Conservation (phyloP, 73 alveolate species). For the Uronychia setigera region DNA sequence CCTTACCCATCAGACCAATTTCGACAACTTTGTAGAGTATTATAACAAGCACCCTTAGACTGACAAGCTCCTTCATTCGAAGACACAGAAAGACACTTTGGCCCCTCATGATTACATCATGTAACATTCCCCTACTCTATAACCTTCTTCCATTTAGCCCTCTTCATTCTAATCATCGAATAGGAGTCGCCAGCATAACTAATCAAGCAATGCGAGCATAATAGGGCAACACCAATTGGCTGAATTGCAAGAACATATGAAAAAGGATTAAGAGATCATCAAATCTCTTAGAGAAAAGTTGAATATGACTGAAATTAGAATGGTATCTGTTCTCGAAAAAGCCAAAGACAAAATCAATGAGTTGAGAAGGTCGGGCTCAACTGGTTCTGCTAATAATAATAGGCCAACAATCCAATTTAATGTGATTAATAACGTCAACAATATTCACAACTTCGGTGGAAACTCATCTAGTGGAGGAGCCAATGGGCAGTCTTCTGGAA, state of each 20-base stretch:
- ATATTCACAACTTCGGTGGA: not conserved
- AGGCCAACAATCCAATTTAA: not conserved
- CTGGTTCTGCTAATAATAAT: too few relatives aligned
- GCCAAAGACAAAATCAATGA: not conserved
- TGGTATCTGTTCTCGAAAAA: not conserved
- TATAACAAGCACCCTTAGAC: not conserved
- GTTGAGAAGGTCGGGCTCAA: too few relatives aligned
- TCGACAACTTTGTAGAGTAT: not conserved
- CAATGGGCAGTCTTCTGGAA: too few relatives aligned
- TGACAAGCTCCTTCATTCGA: not conserved
- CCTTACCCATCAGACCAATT: not conserved
- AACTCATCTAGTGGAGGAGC: too few relatives aligned
- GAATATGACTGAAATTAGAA: not conserved
- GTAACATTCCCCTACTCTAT: not conserved
- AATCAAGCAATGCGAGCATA: too few relatives aligned
- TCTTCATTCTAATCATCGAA: not conserved
- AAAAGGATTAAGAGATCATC: not conserved
- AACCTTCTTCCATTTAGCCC: not conserved
- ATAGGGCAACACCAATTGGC: not conserved
- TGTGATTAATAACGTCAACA: not conserved
- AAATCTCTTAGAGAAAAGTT: not conserved
- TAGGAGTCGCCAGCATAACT: not conserved
- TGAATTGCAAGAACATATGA: not conserved
- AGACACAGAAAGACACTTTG: not conserved
- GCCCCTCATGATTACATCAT: not conserved